These are phyloP conservation scores for Niveomyces coronatus DNA, from an alignment of 2,329 filamentous ascomycete genomes.

Conservation along the genomic window DNA sequence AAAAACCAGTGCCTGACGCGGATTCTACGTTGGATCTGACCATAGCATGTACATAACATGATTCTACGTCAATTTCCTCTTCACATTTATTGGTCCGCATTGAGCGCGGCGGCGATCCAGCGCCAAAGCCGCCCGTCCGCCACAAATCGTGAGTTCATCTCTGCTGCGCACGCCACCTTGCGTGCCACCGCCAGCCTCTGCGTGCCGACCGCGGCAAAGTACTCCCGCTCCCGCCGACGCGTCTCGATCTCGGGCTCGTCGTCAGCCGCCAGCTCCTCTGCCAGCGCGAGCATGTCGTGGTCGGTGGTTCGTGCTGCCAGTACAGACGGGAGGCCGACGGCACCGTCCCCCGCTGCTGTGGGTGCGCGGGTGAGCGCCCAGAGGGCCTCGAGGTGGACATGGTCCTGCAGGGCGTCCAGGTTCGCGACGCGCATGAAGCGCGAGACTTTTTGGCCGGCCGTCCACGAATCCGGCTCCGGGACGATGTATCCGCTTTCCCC, in stretches of 20 bases:
- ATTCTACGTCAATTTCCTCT: too few species aligned
- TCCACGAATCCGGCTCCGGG: slow-evolving; percentile 9
- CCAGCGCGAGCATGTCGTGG: background rate
- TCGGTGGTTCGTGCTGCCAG: slow-evolving; percentile 7
- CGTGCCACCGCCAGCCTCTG: slow-evolving; percentile 10
- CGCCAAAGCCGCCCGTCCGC: slow-evolving; percentile 13
- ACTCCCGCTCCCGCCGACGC: slow-evolving; percentile 10
- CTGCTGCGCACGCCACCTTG: slow-evolving; percentile 11
- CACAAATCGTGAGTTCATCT: slow-evolving; percentile 13
- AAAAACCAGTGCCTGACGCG: too few species aligned
- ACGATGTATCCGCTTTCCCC: background rate
- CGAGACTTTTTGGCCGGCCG: slow-evolving; percentile 12
- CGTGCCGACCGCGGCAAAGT: slow-evolving; percentile 12
- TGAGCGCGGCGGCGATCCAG: slow-evolving; percentile 11
- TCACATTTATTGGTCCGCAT: too few species aligned
- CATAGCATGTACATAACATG: too few species aligned
- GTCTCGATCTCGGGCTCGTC: background rate
- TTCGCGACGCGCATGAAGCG: slow-evolving; percentile 12
- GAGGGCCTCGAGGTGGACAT: slow-evolving; percentile 12
- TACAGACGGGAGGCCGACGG: slow-evolving; percentile 10
- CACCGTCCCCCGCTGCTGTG: too few species aligned
- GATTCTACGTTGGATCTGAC: too few species aligned
- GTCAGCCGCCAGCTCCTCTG: background rate
- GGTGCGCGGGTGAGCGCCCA: too few species aligned
- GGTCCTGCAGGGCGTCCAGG: slow-evolving; percentile 12